Evolutionary conservation across 2,329 filamentous ascomycete species (phyloP), one percentile per base, ranked within the genome.

Genomic region (Cercospora zeae-maydis): DNA sequence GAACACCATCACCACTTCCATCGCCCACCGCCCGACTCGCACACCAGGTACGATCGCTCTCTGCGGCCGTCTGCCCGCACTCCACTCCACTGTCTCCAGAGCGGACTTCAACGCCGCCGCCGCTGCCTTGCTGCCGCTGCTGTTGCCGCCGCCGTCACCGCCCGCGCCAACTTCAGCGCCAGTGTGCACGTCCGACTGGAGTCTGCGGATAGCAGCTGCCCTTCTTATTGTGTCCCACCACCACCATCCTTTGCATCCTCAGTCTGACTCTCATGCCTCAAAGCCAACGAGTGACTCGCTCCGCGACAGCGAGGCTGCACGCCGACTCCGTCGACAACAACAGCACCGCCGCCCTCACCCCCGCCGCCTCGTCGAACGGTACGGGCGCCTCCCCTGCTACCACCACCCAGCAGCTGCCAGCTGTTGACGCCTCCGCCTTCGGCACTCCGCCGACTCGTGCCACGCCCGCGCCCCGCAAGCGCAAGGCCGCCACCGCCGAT

Each of bases 391-490:
- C 56, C 36, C 60, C 78, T 77, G 27, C 39, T 49, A 19, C 56
- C 39, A 37, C 31, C 45, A 13, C 42, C 57, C 42, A 57, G 21
- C 54, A 42, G 37, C 36, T 42, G 37, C 34, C 54, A 10, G 4
- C 54, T 21, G 21, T 36, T 9, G 37, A 52, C 47, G 10, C 39
- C 21, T 21, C 52, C 33, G 19, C 52, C 36, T 72, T 78, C 76
- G 78, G 73, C 70, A 76, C 80, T 67, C 79, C 78, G 66, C 77
- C 81, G 64, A 78, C 85, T 66, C 85, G 75, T 65, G 60, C 73
- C 78, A 74, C 76, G 56, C 66, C 76, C 73, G 74, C 88, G 75
- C 96, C 96, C 82, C 88, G 93, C 75, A 96, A 96, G 81, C 83
- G 83, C 67, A 77, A 85, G 67, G 78, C 72, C 39, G 39, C 39